These are phyloP conservation scores for Ceratobasidium sp. DNA, from an alignment of 1,284 basidiomycete genomes.

Conservation along the genomic window DNA sequence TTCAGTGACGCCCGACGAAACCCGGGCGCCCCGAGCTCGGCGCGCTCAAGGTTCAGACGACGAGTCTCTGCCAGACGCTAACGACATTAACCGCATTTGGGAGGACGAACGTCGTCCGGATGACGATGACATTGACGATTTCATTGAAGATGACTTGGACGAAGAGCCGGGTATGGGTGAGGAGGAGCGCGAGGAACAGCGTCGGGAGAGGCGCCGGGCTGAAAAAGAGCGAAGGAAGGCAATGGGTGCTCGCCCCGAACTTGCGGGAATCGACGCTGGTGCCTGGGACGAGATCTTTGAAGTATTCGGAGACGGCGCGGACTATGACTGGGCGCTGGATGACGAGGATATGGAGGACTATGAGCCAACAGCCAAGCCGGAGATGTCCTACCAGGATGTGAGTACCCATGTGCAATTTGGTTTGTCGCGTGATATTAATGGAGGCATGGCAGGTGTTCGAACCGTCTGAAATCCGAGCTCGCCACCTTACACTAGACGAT, in stretches of 20 bases:
- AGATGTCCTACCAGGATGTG: conserved; percentile 91
- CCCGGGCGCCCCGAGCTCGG: conserved; percentile 71
- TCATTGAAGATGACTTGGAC: conserved; percentile 88
- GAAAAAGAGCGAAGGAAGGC: conserved; percentile 73
- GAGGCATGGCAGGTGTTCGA: conserved; percentile 83
- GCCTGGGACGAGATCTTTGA: conserved; percentile 98
- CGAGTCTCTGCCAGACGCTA: conserved; percentile 59
- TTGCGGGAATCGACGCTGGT: conserved; percentile 88
- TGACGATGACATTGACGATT: conserved; percentile 62
- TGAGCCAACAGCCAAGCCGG: conserved; percentile 71
- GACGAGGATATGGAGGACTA: conserved; percentile 72
- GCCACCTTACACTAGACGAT: conserved; percentile 94
- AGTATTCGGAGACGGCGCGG: conserved; percentile 96
- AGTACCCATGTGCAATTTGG: conserved; percentile 52
- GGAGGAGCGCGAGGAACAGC: conserved; percentile 75
- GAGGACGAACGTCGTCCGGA: conserved; percentile 82
- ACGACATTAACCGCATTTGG: conserved; percentile 83
- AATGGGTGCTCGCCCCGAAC: conserved; percentile 73
- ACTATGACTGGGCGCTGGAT: conserved; percentile 94
- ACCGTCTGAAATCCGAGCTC: conserved; percentile 93
- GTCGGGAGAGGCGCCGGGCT: conserved; percentile 70
- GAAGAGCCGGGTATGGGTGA: conserved; percentile 74
- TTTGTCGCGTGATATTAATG: conserved; percentile 28
- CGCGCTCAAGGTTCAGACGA: conserved; percentile 68
- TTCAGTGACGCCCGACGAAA: conserved; percentile 61